Conservation (phyloP, 78 protist species). For the Dictyostelium brefeldianum region DNA sequence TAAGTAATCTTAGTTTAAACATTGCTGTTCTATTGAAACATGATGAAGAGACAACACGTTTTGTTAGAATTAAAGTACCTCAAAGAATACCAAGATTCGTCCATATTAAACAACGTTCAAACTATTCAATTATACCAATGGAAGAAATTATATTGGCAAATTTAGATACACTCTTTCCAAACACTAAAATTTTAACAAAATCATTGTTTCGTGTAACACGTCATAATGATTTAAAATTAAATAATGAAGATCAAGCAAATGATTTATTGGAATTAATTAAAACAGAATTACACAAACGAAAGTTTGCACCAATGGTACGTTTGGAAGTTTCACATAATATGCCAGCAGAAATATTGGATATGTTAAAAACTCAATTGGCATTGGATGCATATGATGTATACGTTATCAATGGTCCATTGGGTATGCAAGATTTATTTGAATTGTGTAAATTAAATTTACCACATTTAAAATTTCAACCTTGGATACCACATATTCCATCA, state of each 20-base stretch:
- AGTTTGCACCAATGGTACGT: conserved; percentile 78
- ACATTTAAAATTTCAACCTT: conserved; percentile 67
- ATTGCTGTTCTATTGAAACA: conserved; percentile 46
- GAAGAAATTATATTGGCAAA: conserved; percentile 72
- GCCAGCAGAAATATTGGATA: conserved; percentile 59
- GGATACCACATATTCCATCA: conserved; percentile 73
- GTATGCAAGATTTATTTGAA: conserved; percentile 62
- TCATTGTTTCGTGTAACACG: conserved; percentile 70
- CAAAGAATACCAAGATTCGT: conserved; percentile 66
- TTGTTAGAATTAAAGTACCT: conserved; percentile 65
- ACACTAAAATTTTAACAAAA: conserved; percentile 36
- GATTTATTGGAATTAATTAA: conserved; percentile 70
- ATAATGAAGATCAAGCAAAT: conserved; percentile 65
- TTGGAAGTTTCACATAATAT: conserved; percentile 50
- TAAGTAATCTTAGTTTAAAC: conserved; percentile 54
- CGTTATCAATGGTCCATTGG: conserved; percentile 64
- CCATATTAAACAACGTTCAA: conserved; percentile 64
- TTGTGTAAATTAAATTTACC: conserved; percentile 62
- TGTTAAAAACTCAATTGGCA: conserved; percentile 47
- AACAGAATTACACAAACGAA: conserved; percentile 66
- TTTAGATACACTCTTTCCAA: conserved; percentile 66
- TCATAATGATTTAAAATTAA: conserved; percentile 48
- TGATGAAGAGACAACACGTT: conserved; percentile 51
- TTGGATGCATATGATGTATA: conserved; percentile 57
- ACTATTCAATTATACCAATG: conserved; percentile 46